These are phyloP conservation scores for Coniophora puteana DNA, from an alignment of 1,284 basidiomycete species.

Conservation along the genomic window DNA sequence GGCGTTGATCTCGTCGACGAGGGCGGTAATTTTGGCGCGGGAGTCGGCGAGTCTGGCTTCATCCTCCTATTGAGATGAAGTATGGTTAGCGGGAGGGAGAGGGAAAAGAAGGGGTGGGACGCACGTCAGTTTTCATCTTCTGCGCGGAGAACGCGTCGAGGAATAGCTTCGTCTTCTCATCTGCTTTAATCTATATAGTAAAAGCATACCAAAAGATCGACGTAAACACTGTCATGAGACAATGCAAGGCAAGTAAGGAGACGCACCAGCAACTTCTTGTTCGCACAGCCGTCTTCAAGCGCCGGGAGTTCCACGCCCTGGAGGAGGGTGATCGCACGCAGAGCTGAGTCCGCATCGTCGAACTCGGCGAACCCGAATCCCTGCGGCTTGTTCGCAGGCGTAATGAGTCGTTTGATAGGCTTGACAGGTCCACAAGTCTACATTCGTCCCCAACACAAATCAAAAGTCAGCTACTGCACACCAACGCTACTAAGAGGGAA, in stretches of 20 bases:
- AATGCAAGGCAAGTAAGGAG: too few relatives aligned
- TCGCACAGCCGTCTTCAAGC: conserved; percentile 77
- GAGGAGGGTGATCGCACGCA: conserved; percentile 77
- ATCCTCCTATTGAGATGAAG: conserved; percentile 47
- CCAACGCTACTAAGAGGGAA: neutral
- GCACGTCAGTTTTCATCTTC: conserved; percentile 76
- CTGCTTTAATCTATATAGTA: conserved; percentile 74
- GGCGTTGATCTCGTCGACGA: conserved; percentile 59
- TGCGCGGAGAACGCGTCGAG: conserved; percentile 81
- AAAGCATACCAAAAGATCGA: conserved; percentile 36
- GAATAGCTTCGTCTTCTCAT: conserved; percentile 88
- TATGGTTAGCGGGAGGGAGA: conserved; percentile 6
- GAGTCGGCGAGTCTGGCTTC: conserved; percentile 53
- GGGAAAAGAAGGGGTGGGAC: conserved; percentile 1
- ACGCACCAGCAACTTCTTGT: conserved; percentile 84
- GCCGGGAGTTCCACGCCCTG: conserved; percentile 87
- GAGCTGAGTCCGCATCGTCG: conserved; percentile 84
- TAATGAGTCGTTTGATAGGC: conserved; percentile 87
- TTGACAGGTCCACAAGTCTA: conserved; percentile 86
- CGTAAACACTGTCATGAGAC: too few relatives aligned
- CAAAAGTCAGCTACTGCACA: conserved; percentile 1
- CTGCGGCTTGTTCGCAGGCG: conserved; percentile 87
- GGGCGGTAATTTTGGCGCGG: conserved; percentile 49
- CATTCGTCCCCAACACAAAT: neutral
- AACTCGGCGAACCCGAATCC: conserved; percentile 95